A percentile compares a stretch with the other conserved stretches of the same genome.
These are phyloP conservation scores for Candida boleticola DNA, from an alignment of 805 yeast species.

Conservation along the genomic window DNA sequence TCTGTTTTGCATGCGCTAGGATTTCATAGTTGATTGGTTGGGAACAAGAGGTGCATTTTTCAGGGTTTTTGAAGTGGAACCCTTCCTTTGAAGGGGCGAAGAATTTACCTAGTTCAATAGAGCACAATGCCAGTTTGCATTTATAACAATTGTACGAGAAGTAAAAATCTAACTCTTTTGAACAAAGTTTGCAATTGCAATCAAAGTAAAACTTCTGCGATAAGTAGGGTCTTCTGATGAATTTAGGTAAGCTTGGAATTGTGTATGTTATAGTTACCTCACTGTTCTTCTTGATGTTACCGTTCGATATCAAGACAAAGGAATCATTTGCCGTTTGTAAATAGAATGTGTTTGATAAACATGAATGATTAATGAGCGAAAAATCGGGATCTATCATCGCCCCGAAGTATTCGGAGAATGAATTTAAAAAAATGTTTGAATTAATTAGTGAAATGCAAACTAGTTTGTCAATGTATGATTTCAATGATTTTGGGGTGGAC, in stretches of 20 bases:
- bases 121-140: not conserved
- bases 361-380: constrained; percentile 40
- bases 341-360: constrained; percentile 31
- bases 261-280: constrained; percentile 1
- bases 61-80: not conserved
- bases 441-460: constrained; percentile 24
- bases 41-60: not conserved
- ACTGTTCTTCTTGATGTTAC: not conserved
- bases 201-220: not conserved
- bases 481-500: too few species aligned
- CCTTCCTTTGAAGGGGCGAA: not conserved
- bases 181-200: constrained; percentile 5
- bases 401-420: constrained; percentile 27
- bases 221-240: not conserved
- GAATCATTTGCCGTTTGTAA: not conserved
- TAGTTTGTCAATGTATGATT: constrained; percentile 6
- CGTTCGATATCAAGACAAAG: constrained; percentile 1
- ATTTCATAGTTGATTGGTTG: not conserved
- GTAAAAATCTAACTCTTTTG: not conserved
- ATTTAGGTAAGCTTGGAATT: not conserved
- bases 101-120: not conserved
- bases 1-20: not conserved
- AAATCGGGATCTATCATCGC: constrained; percentile 33
- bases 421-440: constrained; percentile 23
- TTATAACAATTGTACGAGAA: constrained; percentile 5